phyloP scores from a whole-genome alignment of 116 monocot genomes.

The Trichopus zeylanicus region DNA sequence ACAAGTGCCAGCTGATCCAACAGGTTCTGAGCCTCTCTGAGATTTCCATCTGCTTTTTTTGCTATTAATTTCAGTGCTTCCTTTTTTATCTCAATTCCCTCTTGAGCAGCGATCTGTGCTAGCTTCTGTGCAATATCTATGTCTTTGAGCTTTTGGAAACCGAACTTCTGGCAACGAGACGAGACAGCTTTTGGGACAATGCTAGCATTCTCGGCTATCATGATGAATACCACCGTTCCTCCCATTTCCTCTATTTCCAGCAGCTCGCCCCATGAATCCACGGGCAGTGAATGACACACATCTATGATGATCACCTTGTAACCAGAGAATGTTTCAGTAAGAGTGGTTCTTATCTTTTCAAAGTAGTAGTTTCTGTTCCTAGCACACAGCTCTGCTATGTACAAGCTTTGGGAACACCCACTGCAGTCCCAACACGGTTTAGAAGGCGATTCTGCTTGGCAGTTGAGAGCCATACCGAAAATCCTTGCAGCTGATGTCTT shows the following conservation, averaged over 20 bases:
- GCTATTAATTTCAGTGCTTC: constrained; percentile 30
- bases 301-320: constrained; percentile 28
- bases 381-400: constrained; percentile 7
- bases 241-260: constrained; percentile 10
- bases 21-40: constrained; percentile 33
- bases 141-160: constrained; percentile 25
- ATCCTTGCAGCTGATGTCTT: constrained; percentile 32
- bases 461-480: constrained; percentile 26
- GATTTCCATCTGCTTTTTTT: constrained; percentile 20
- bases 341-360: constrained; percentile 9
- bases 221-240: constrained; percentile 13
- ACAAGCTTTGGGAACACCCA: constrained; percentile 12
- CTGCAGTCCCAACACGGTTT: constrained; percentile 21
- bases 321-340: background rate
- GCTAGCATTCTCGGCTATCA: constrained; percentile 13
- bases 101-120: constrained; percentile 15
- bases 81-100: constrained; percentile 21
- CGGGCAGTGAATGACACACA: constrained; percentile 9
- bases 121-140: constrained; percentile 16
- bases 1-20: constrained; percentile 37
- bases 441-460: constrained; percentile 5
- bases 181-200: constrained; percentile 16
- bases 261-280: constrained; percentile 15
- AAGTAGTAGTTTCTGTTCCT: constrained; percentile 8
- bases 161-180: constrained; percentile 35